Base-by-base conservation (phyloP, 2,329 filamentous ascomycete species). In the Colletotrichum lupini region DNA sequence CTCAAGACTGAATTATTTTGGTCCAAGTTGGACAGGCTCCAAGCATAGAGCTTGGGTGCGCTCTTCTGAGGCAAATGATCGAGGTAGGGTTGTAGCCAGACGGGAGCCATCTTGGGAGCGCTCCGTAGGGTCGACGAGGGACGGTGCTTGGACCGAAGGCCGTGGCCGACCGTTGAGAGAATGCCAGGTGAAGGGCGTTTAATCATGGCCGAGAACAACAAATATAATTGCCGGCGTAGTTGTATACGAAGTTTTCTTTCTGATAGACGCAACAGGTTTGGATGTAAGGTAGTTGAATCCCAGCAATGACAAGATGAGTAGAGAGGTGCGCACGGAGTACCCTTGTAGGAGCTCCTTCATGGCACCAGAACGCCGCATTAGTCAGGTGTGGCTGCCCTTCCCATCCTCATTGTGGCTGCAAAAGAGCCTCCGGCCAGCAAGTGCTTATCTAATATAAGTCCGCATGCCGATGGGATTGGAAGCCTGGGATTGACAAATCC, bases 31-130 rank as follows among this genome's bases (percentile, higher is more conserved):
- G 77, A 77, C 1, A 76, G 67, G 5, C 76, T 76, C 83, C 83
- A 84, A 16, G 82, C 80, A 67, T 81, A 85, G 3, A 85, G 75
- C n/a, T 76, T 83, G 11, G 81, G 81, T 0, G 82, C 76, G 11
- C 14, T 52, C 42, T 24, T 26, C 5, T 78, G 76, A 5, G 49
- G 62, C 2, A 56, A 57, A 60, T 81, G 77, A 28, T 72, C 68
- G 26, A 83, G 72, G n/a, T 82, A 63, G 11, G 77, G 62, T 32
- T 76, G 73, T 12, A 85, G 80, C 83, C 83, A 85, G n/a, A 28
- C 26, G 11, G 71, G 56, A 35, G 32, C 5, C 72, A 68, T 72
- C n/a, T 24, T 68, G 24, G 32, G 24, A n/a, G 49, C 24, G 14
- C 24, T 37, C 37, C 56, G 61, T 16, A 32, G 26, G 19, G 46